Percentiles rank a stretch among this genome's conserved stretches.
These are phyloP conservation scores for Angomonas ambiguus DNA, from an alignment of 208 protist genomes.

Conservation along the genomic window DNA sequence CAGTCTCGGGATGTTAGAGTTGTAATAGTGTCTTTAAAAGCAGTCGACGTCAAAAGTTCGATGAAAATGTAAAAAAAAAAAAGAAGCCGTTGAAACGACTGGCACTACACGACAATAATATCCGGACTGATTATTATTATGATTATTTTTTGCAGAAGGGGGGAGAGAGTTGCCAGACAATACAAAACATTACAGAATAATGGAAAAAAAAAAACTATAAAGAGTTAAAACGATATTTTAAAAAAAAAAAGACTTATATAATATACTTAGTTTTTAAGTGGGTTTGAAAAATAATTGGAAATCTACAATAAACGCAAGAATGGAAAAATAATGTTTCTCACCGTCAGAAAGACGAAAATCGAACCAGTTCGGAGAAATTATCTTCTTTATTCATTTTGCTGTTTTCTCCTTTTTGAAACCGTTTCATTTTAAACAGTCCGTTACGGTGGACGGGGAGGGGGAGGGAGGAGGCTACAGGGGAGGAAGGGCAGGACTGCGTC, in stretches of 20 bases:
- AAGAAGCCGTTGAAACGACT: no score
- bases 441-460: background rate
- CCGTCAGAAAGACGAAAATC: background rate
- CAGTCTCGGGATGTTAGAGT: no score
- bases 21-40: no score
- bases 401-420: background rate
- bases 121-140: no score
- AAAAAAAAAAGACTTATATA: background rate
- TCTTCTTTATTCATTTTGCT: slow-evolving; percentile 5
- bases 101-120: no score
- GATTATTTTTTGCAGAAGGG: no score
- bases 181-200: no score
- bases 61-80: background rate
- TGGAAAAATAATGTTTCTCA: background rate
- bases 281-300: background rate
- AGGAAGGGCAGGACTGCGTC: background rate
- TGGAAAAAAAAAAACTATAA: background rate
- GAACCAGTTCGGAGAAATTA: slow-evolving; percentile 3
- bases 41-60: background rate
- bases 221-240: background rate
- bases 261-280: background rate
- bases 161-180: no score
- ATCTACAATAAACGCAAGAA: background rate
- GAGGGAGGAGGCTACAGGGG: no score
- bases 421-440: background rate